Base-by-base conservation (phyloP, 495 filamentous ascomycete species). In the Letharia lupina region DNA sequence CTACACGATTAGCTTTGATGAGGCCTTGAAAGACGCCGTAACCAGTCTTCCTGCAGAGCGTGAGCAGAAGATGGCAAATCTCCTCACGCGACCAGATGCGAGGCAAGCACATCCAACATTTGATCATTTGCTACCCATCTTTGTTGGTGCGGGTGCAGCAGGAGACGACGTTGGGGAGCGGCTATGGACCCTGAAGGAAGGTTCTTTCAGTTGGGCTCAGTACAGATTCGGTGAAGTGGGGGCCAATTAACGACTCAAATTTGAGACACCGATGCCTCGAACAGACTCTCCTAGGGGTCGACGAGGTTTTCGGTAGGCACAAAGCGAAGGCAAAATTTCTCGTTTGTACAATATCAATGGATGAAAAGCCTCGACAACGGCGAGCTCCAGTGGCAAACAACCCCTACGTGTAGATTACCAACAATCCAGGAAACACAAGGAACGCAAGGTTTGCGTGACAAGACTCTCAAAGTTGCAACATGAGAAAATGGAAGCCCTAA, bases 41-140 rank as follows among this genome's bases (percentile, higher is more conserved):
- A 77, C 80, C 2, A 75, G 74, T 3, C 73, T 77, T 0, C 80
- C 78, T 18, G 80, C 70, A 64, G 83, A 84, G 68, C 78, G 91
- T 23, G 79, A 87, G 72, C 75, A 80, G 64, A 82, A 79, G 15
- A 82, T 95, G 82, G 75, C 74, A 31, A 81, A 77, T 28, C 72
- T 91, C 68, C 61, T 88, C 65, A 81, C 82, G 73, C 74, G 89
- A 56, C 75, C 76, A 6, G 89, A 92, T 80, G 89, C 89, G 2
- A 84, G 83, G 57, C 79, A 87, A 74, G 89, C 91, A 37, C 91
- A 95, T 77, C 91, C 91, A 56, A 83, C 75, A 59, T 85, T 92
- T 71, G 90, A 95, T 48, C 91, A 96, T 77, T 70, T 95, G 61
- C 80, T 93, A 75, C 91, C 91, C 0, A 80, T 93, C 31, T 84